Percentiles rank a stretch among this genome's conserved stretches.
These are phyloP conservation scores for Exophiala phaeomuriformis DNA, from an alignment of 2,329 filamentous ascomycete genomes.

Conservation along the genomic window DNA sequence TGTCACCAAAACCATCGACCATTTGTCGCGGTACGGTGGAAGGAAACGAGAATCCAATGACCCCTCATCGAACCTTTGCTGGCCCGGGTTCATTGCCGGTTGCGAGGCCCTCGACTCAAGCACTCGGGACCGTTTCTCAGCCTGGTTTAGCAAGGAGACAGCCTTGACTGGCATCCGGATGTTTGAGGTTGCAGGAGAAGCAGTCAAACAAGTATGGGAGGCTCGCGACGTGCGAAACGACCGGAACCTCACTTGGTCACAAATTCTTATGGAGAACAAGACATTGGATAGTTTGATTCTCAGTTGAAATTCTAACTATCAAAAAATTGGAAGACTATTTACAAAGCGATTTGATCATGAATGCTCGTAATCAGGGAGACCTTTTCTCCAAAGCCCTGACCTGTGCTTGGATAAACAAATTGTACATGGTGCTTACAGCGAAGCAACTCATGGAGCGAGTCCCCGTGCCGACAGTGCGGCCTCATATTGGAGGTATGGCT, in stretches of 20 bases:
- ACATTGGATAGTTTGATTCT: too few species aligned
- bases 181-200: too few species aligned
- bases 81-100: constrained; percentile 7
- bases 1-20: constrained; percentile 1
- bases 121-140: background rate
- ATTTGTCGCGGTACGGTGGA: background rate
- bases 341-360: background rate
- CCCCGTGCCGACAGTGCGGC: background rate
- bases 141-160: background rate
- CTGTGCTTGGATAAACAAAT: background rate
- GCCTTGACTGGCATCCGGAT: too few species aligned
- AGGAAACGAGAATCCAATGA: background rate
- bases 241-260: too few species aligned
- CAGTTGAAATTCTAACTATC: too few species aligned
- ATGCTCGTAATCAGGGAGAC: background rate
- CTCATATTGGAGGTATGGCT: background rate
- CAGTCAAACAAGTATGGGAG: too few species aligned
- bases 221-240: too few species aligned
- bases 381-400: background rate
- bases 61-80: constrained; percentile 1
- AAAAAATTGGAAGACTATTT: too few species aligned
- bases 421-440: too few species aligned
- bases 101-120: background rate
- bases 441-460: background rate
- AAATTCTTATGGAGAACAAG: too few species aligned